Conservation (phyloP, 2,329 filamentous ascomycete species). For the Monosporascus sp. region DNA sequence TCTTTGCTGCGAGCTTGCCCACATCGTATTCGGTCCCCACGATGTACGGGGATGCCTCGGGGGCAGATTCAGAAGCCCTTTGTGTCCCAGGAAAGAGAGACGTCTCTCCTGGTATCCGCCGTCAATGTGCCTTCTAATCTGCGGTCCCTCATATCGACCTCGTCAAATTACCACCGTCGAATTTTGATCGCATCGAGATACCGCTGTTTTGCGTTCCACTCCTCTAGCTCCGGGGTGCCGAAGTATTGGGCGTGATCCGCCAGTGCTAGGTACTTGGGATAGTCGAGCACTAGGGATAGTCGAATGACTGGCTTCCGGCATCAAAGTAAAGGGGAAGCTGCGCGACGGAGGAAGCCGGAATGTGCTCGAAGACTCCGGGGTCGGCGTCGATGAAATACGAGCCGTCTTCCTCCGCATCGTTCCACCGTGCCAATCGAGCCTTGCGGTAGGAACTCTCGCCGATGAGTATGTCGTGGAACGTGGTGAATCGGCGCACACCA, state of each 20-base stretch:
- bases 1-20: constrained; percentile 3
- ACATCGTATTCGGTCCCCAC: constrained; percentile 13
- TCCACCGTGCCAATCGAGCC: constrained; percentile 15
- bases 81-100: constrained; percentile 13
- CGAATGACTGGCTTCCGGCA: constrained; percentile 17
- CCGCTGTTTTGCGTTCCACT: constrained; percentile 23
- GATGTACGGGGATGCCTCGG: constrained; percentile 14
- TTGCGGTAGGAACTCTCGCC: constrained; percentile 18
- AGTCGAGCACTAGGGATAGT: constrained; percentile 31
- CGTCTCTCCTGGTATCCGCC: not conserved
- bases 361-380: constrained; percentile 27
- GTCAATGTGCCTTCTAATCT: not conserved
- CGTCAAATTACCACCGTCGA: not conserved
- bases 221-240: constrained; percentile 19
- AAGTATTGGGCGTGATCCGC: constrained; percentile 29
- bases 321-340: constrained; percentile 29
- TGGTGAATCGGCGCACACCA: constrained; percentile 15
- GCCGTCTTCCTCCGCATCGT: constrained; percentile 20
- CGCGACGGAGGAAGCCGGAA: constrained; percentile 29
- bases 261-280: constrained; percentile 26
- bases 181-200: constrained; percentile 19
- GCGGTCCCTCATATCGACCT: not conserved
- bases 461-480: constrained; percentile 12
- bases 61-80: constrained; percentile 37
- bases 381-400: constrained; percentile 34